Evolutionary conservation across 2,329 filamentous ascomycete species (phyloP).

Genomic region (Fonsecaea pugnacius): DNA sequence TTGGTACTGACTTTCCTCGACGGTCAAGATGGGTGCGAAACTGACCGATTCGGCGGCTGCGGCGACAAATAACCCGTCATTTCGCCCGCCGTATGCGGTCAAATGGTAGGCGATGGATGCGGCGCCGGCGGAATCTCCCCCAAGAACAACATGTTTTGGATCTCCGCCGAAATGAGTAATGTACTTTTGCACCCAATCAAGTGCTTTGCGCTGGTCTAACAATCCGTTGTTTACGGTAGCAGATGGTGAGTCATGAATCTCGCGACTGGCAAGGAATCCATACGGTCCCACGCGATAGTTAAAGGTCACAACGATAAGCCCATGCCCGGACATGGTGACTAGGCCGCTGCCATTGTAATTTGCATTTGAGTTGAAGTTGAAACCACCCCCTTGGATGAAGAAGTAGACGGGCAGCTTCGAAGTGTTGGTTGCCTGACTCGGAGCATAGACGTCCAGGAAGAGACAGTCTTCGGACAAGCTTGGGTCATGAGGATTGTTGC

Average conservation of each 20-base stretch:
- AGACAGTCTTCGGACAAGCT: constrained; percentile 53
- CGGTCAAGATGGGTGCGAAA: constrained; percentile 55
- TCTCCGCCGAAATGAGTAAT: constrained; percentile 72
- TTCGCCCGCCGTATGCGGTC: constrained; percentile 55
- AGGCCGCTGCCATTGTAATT: constrained; percentile 66
- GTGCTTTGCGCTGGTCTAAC: constrained; percentile 69
- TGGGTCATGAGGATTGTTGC: constrained; percentile 64
- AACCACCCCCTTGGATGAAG: constrained; percentile 66
- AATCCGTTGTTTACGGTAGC: constrained; percentile 67
- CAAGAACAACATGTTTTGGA: constrained; percentile 68
- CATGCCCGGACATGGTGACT: constrained; percentile 61
- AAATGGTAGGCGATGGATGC: constrained; percentile 68
- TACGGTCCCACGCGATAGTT: constrained; percentile 78
- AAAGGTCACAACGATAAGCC: constrained; percentile 71
- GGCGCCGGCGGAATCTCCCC: constrained; percentile 71
- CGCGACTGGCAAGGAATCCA: constrained; percentile 69
- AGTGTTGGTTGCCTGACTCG: constrained; percentile 39
- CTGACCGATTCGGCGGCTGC: constrained; percentile 60
- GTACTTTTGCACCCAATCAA: constrained; percentile 71
- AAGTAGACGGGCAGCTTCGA: constrained; percentile 68
- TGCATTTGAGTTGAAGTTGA: constrained; percentile 62
- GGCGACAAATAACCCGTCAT: constrained; percentile 58
- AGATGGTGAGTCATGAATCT: constrained; percentile 53
- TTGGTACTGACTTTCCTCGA: constrained; percentile 55
- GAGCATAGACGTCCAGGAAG: constrained; percentile 50